Evolutionary conservation across 352 stramenopile species (phyloP).

Genomic region (Globisporangium iwayamae): DNA sequence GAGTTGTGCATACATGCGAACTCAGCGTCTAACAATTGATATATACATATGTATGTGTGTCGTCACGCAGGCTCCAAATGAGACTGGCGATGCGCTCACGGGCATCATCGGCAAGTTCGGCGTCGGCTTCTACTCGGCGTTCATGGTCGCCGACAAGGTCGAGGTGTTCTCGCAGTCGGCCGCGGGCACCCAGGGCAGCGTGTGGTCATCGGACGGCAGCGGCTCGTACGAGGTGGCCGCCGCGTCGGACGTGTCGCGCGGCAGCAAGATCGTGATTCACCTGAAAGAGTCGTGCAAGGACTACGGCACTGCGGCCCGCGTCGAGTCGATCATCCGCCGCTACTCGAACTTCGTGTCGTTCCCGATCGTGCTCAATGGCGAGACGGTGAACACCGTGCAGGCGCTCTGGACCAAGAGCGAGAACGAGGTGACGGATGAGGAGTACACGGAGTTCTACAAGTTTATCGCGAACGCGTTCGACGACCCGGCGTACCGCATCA

Average conservation of each 20-base stretch:
- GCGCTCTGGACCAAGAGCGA: slow-evolving; percentile 98
- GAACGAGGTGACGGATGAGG: slow-evolving; percentile 93
- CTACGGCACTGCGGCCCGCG: slow-evolving; percentile 88
- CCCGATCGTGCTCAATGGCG: slow-evolving; percentile 97
- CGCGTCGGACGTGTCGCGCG: slow-evolving; percentile 70
- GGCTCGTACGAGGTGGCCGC: slow-evolving; percentile 79
- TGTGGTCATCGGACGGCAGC: slow-evolving; percentile 82
- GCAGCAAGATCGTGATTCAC: slow-evolving; percentile 97
- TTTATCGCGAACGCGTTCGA: slow-evolving; percentile 96
- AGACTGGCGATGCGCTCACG: slow-evolving; percentile 66
- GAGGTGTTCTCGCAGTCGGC: slow-evolving; percentile 89
- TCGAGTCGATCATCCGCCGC: slow-evolving; percentile 97
- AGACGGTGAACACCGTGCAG: slow-evolving; percentile 97
- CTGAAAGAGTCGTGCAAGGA: slow-evolving; percentile 97
- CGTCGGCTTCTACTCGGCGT: slow-evolving; percentile 99
- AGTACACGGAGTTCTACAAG: slow-evolving; percentile 97
- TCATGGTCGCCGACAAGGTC: slow-evolving; percentile 98
- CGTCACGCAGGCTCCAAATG: slow-evolving; percentile 31
- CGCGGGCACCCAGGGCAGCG: slow-evolving; percentile 38
- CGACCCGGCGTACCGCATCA: slow-evolving; percentile 91
- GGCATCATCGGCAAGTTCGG: slow-evolving; percentile 99
- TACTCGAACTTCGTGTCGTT: slow-evolving; percentile 99
- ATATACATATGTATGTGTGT: not conserved
- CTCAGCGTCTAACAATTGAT: not conserved
- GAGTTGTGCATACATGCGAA: not conserved